Conservation (phyloP, 768 basidiomycete species). For the Collybia nuda region DNA sequence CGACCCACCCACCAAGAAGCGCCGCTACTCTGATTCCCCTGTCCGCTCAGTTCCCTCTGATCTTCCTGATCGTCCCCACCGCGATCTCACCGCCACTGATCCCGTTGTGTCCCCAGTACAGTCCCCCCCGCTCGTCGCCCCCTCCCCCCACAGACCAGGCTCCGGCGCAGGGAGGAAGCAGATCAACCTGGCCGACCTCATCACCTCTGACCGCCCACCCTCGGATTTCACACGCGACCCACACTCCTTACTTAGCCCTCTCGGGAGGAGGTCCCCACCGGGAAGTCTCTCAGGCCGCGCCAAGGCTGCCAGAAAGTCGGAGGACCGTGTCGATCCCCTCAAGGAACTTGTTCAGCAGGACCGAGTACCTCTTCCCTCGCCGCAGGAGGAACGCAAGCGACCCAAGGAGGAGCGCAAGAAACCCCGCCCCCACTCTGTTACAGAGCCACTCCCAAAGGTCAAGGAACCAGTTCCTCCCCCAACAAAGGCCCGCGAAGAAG, state of each 20-base stretch:
- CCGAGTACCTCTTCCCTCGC: slow-evolving; percentile 3
- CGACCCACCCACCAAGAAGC: slow-evolving; percentile 44
- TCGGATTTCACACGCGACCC: too few relatives aligned
- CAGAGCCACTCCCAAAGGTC: slow-evolving; percentile 3
- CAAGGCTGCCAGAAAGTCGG: slow-evolving; percentile 44
- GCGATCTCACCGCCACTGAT: too few relatives aligned
- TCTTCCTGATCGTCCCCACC: too few relatives aligned
- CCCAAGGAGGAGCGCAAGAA: slow-evolving; percentile 21
- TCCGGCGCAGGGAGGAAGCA: slow-evolving; percentile 17
- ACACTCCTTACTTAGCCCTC: slow-evolving; percentile 27
- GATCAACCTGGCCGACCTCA: slow-evolving; percentile 9
- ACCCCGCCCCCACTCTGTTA: slow-evolving; percentile 7
- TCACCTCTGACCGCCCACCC: slow-evolving; percentile 2
- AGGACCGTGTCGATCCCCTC: slow-evolving; percentile 24
- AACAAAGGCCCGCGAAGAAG: slow-evolving; percentile 37
- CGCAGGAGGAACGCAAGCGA: slow-evolving; percentile 2
- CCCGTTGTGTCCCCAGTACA: too few relatives aligned
- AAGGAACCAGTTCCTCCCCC: slow-evolving; percentile 10
- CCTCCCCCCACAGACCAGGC: slow-evolving; percentile 17
- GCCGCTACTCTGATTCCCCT: slow-evolving; percentile 42
- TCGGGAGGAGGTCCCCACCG: slow-evolving; percentile 44
- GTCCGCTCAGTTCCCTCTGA: slow-evolving; percentile 15
- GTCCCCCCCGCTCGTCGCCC: too few relatives aligned
- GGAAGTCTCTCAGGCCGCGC: slow-evolving; percentile 47
- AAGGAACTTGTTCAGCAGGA: slow-evolving; percentile 10